phyloP scores from a whole-genome alignment of 169 alveolate species.

The Plasmodium sp. region DNA sequence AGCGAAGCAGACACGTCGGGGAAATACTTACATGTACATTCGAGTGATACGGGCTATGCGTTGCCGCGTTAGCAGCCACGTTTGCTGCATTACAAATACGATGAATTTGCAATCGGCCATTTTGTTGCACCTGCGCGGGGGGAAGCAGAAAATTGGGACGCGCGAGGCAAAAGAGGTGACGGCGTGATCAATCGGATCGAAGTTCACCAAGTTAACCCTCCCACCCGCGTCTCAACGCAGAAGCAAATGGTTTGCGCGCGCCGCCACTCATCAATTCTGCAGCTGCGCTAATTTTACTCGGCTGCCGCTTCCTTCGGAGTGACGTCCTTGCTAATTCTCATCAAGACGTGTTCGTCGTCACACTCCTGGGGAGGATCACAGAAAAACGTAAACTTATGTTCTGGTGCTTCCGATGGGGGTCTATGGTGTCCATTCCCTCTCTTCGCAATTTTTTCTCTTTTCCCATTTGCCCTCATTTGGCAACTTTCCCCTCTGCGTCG shows the following conservation, averaged over 20 bases:
- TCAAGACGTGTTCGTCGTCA: slow-evolving; percentile 13
- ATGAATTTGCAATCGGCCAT: slow-evolving; percentile 48
- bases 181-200: not conserved
- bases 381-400: not conserved
- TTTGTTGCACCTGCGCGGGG: slow-evolving; percentile 20
- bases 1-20: not conserved
- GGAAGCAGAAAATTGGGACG: not conserved
- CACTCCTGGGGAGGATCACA: slow-evolving; percentile 36
- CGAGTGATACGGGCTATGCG: not conserved
- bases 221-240: not conserved
- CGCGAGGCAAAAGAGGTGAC: not conserved
- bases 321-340: slow-evolving; percentile 17
- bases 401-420: not conserved
- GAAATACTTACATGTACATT: not conserved
- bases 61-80: not conserved
- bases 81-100: slow-evolving; percentile 36
- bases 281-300: slow-evolving; percentile 25
- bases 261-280: not conserved
- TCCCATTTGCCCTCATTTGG: not conserved
- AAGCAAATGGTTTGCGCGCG: not conserved
- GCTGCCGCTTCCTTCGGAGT: slow-evolving; percentile 57
- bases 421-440: not conserved
- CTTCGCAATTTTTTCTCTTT: not conserved
- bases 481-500: not conserved
- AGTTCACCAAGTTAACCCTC: not conserved